phyloP scores from a whole-genome alignment of 164 flowering plant genomes.

The Vitis rotundifolia region DNA sequence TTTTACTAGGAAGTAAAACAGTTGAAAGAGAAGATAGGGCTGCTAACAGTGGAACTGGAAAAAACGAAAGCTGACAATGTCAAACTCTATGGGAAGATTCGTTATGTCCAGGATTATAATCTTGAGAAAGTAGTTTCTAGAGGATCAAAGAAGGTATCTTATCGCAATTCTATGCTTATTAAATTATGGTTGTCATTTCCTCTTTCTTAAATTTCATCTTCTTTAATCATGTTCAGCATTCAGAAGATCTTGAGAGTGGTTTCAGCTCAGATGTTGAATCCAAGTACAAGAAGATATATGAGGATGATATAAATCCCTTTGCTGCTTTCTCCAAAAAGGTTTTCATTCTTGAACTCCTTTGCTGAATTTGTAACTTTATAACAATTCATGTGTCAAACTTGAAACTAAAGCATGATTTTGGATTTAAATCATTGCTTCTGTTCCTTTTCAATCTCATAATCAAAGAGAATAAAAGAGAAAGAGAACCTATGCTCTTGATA shows the following conservation, averaged over 20 bases:
- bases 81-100: slow-evolving; percentile 95
- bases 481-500: not conserved
- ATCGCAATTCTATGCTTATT: slow-evolving; percentile 3
- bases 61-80: slow-evolving; percentile 96
- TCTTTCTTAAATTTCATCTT: not conserved
- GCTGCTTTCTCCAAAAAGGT: slow-evolving; percentile 99
- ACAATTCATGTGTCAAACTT: not conserved
- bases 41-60: slow-evolving; percentile 70
- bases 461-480: too few species aligned
- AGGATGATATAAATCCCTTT: slow-evolving; percentile 98
- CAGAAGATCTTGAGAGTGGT: slow-evolving; percentile 95
- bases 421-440: not conserved
- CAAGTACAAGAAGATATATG: slow-evolving; percentile 96
- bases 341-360: not conserved
- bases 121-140: slow-evolving; percentile 90
- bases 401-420: not conserved
- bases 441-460: not conserved
- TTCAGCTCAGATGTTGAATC: slow-evolving; percentile 94
- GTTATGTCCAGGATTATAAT: slow-evolving; percentile 97
- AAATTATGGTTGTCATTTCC: not conserved
- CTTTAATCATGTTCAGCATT: slow-evolving; percentile 46
- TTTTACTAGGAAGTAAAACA: slow-evolving; percentile 78
- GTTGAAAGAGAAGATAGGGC: slow-evolving; percentile 86
- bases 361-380: not conserved
- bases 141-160: slow-evolving; percentile 85